A percentile compares a stretch with the other conserved stretches of the same genome.
phyloP scores from a whole-genome alignment of 768 basidiomycete species.

The Amanita pallidorosea region DNA sequence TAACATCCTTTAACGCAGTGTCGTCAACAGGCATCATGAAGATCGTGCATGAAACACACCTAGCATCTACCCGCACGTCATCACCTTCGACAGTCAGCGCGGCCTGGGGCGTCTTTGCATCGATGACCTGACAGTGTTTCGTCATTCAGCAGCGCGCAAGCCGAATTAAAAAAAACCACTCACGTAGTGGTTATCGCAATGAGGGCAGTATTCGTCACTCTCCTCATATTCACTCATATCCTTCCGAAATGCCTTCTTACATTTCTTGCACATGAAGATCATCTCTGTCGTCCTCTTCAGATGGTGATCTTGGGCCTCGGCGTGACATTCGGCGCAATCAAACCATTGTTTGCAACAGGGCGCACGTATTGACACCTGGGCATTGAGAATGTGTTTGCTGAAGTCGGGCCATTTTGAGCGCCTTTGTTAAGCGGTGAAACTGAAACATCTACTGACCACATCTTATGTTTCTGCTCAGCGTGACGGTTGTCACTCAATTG shows the following conservation, averaged over 20 bases:
- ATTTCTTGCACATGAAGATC: conserved; percentile 37
- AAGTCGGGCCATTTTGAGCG: too few relatives aligned
- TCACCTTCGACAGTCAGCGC: conserved; percentile 84
- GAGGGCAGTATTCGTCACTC: conserved; percentile 95
- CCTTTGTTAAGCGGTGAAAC: background rate
- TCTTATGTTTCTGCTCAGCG: background rate
- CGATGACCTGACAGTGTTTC: conserved; percentile 53
- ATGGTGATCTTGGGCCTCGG: conserved; percentile 64
- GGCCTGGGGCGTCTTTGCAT: conserved; percentile 85
- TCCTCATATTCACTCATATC: conserved; percentile 90
- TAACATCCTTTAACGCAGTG: conserved; percentile 50
- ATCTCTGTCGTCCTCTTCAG: conserved; percentile 69
- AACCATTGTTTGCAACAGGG: conserved; percentile 98
- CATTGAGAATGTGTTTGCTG: conserved; percentile 91
- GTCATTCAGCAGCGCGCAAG: background rate
- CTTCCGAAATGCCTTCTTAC: conserved; percentile 91
- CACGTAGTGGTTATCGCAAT: conserved; percentile 98
- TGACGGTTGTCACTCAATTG: background rate
- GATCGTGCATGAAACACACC: conserved; percentile 36
- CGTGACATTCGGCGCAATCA: conserved; percentile 95
- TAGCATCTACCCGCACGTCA: conserved; percentile 76
- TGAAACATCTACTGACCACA: background rate
- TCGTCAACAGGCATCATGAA: background rate
- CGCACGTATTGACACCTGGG: conserved; percentile 91
- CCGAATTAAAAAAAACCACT: conserved; percentile 17